These are phyloP conservation scores for Lagerstroemia speciosa DNA, from an alignment of 345 rosid species.

Conservation along the genomic window DNA sequence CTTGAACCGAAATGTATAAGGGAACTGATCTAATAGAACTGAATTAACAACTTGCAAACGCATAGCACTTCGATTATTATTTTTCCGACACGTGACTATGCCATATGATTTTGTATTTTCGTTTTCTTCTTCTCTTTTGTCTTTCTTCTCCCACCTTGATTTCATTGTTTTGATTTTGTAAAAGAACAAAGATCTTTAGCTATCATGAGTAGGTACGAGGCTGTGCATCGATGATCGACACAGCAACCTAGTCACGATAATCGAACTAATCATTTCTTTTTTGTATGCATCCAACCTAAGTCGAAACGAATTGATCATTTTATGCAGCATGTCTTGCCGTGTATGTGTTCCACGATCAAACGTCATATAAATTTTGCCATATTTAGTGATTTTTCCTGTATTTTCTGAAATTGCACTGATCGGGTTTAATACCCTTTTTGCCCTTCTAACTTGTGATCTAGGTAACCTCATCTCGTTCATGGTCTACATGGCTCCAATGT, in stretches of 20 bases:
- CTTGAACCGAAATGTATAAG: no score
- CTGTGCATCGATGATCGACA: not conserved
- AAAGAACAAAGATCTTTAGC: no score
- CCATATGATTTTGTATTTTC: no score
- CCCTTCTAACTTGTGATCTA: slow-evolving; percentile 12
- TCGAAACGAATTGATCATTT: not conserved
- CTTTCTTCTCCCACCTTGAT: no score
- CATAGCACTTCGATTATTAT: no score
- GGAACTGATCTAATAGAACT: no score
- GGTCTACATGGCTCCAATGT: slow-evolving; percentile 83
- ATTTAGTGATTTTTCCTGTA: not conserved
- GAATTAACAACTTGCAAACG: no score
- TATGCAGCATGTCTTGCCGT: not conserved
- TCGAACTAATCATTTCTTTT: not conserved
- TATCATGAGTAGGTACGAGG: not conserved
- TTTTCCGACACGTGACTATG: no score
- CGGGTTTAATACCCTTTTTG: not conserved
- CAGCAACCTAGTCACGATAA: not conserved
- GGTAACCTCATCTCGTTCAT: slow-evolving; percentile 68
- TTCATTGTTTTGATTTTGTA: no score
- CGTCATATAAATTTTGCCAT: not conserved
- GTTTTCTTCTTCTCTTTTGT: no score
- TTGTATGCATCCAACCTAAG: not conserved
- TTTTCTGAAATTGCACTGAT: not conserved
- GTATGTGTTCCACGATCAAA: not conserved